phyloP scores from a whole-genome alignment of 768 basidiomycete species.

The Podaxis sp. region DNA sequence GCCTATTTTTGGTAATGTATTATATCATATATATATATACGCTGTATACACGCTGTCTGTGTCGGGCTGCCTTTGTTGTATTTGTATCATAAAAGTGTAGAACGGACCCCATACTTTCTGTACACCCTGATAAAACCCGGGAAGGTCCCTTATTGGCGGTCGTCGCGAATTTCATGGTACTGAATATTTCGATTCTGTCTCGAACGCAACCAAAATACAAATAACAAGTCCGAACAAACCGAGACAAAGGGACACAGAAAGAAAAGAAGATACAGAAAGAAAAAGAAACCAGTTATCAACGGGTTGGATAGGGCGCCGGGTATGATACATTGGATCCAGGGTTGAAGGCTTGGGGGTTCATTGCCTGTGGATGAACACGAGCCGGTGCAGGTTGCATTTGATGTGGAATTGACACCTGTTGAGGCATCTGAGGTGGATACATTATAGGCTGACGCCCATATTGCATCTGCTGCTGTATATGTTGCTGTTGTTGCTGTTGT shows the following conservation, averaged over 20 bases:
- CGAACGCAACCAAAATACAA: not conserved
- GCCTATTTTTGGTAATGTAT: too few relatives aligned
- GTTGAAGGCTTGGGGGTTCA: slow-evolving; percentile 16
- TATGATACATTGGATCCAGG: slow-evolving; percentile 16
- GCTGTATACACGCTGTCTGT: not conserved
- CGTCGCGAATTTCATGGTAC: not conserved
- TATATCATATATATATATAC: not conserved
- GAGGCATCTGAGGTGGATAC: slow-evolving; percentile 22
- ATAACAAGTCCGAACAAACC: slow-evolving; percentile 1
- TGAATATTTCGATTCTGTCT: not conserved
- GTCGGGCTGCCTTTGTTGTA: not conserved
- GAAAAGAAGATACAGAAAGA: not conserved
- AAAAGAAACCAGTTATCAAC: slow-evolving; percentile 6
- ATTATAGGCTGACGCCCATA: slow-evolving; percentile 19
- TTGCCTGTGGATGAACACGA: slow-evolving; percentile 15
- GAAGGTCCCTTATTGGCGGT: not conserved
- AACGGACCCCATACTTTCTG: not conserved
- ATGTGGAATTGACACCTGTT: slow-evolving; percentile 25
- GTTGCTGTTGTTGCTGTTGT: slow-evolving; percentile 26
- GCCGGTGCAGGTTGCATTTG: slow-evolving; percentile 11
- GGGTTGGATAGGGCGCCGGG: slow-evolving; percentile 16
- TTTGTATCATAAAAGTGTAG: not conserved
- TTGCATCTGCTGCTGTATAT: slow-evolving; percentile 34
- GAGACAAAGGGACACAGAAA: not conserved
- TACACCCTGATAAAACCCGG: not conserved